These are phyloP conservation scores for Rusavskia elegans DNA, from an alignment of 495 filamentous ascomycete species.

Conservation along the genomic window DNA sequence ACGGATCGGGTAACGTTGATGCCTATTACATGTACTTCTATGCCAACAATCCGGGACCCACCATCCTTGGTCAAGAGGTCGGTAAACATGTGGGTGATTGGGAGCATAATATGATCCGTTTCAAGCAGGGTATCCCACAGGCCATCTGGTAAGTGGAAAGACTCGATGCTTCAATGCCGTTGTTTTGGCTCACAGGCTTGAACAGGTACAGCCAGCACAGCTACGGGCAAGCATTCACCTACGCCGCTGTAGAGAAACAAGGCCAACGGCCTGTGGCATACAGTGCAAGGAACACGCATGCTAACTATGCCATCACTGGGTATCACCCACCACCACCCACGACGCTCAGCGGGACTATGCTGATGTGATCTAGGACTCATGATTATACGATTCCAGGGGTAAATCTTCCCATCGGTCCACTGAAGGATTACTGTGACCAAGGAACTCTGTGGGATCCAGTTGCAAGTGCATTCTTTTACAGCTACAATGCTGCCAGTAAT, in stretches of 20 bases:
- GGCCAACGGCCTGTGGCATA: slow-evolving; percentile 36
- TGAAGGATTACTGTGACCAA: slow-evolving; percentile 46
- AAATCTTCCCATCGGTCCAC: slow-evolving; percentile 39
- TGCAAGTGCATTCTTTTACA: slow-evolving; percentile 33
- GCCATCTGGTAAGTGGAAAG: slow-evolving; percentile 35
- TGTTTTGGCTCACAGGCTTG: not conserved
- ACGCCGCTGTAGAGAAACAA: slow-evolving; percentile 34
- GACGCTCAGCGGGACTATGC: not conserved
- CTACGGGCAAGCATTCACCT: slow-evolving; percentile 47
- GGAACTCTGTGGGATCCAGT: slow-evolving; percentile 38
- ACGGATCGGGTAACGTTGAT: slow-evolving; percentile 37
- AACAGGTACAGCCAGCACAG: slow-evolving; percentile 34
- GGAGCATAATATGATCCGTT: slow-evolving; percentile 58
- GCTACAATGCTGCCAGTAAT: slow-evolving; percentile 22
- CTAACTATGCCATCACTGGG: slow-evolving; percentile 39
- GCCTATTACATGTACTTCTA: slow-evolving; percentile 60
- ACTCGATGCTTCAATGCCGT: not conserved
- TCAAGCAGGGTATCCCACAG: slow-evolving; percentile 37
- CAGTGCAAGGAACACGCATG: slow-evolving; percentile 40
- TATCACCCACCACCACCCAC: slow-evolving; percentile 5
- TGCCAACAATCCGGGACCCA: slow-evolving; percentile 39
- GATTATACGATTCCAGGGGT: slow-evolving; percentile 51
- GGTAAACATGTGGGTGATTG: slow-evolving; percentile 52
- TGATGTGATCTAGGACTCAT: slow-evolving; percentile 21
- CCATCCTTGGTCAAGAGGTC: slow-evolving; percentile 31